Conservation (phyloP, 768 basidiomycete genomes). For the Paxillus rubicundulus region DNA sequence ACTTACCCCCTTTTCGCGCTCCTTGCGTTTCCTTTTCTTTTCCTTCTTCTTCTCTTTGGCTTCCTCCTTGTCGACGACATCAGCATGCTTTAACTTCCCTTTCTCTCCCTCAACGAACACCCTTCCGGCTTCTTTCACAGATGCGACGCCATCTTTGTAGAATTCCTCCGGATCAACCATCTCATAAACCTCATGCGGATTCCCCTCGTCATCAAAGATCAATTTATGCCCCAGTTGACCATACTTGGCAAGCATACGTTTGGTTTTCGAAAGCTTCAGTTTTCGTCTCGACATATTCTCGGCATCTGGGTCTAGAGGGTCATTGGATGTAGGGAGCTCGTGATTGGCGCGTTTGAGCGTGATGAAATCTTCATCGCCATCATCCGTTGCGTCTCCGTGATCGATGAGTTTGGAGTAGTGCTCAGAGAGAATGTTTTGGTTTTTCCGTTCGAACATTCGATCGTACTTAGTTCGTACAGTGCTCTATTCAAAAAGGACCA, state of each 20-base stretch:
- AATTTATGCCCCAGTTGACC: constrained; percentile 68
- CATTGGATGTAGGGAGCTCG: constrained; percentile 45
- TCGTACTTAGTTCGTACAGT: constrained; percentile 90
- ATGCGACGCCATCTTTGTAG: constrained; percentile 62
- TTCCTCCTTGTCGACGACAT: constrained; percentile 75
- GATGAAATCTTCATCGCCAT: constrained; percentile 78
- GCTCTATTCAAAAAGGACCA: constrained; percentile 22
- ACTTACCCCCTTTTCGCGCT: constrained; percentile 51
- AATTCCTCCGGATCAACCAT: constrained; percentile 73
- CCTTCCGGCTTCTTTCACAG: constrained; percentile 62
- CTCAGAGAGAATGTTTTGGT: constrained; percentile 86
- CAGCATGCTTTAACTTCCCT: constrained; percentile 65
- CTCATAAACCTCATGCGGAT: constrained; percentile 79
- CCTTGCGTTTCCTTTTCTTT: constrained; percentile 90
- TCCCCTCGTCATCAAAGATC: constrained; percentile 88
- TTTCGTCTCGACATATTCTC: constrained; percentile 85
- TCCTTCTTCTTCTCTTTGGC: constrained; percentile 87
- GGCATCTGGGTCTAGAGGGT: constrained; percentile 32
- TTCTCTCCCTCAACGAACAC: constrained; percentile 74
- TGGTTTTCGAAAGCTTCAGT: constrained; percentile 67
- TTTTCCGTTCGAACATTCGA: constrained; percentile 95
- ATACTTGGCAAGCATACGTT: constrained; percentile 64
- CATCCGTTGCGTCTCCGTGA: constrained; percentile 47
- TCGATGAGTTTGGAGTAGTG: constrained; percentile 90
- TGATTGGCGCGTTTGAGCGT: constrained; percentile 92